A percentile compares a stretch with the other conserved stretches of the same genome.
Evolutionary conservation across 352 stramenopile genomes (phyloP).

Genomic region (Globisporangium nagaii): DNA sequence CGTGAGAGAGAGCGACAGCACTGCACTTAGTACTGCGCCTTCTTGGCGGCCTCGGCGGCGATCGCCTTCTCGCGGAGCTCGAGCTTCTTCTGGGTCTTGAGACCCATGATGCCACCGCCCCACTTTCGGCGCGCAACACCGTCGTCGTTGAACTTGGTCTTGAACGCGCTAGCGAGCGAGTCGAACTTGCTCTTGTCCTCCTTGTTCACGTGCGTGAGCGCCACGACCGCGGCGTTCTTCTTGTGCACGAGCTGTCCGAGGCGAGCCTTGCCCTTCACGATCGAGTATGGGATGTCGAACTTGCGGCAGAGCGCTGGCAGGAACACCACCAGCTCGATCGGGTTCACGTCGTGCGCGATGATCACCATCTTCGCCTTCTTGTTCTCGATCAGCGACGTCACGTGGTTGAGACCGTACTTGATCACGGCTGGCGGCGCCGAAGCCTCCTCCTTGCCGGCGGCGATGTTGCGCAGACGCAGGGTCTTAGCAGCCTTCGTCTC

Average conservation of each 20-base stretch:
- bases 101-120: slow-evolving; percentile 99
- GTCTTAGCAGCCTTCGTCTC: slow-evolving; percentile 98
- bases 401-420: slow-evolving; percentile 99
- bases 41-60: slow-evolving; percentile 98
- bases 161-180: slow-evolving; percentile 90
- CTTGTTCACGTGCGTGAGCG: slow-evolving; percentile 97
- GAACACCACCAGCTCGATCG: slow-evolving; percentile 98
- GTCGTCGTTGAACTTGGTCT: slow-evolving; percentile 98
- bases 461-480: slow-evolving; percentile 95
- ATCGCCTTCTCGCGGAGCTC: slow-evolving; percentile 97
- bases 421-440: slow-evolving; percentile 87
- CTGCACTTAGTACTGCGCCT: slow-evolving; percentile 90
- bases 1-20: neutral
- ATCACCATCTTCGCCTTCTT: slow-evolving; percentile 99
- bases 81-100: slow-evolving; percentile 99
- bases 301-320: slow-evolving; percentile 97
- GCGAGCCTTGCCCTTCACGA: slow-evolving; percentile 99
- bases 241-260: slow-evolving; percentile 98
- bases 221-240: slow-evolving; percentile 96
- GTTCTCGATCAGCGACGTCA: slow-evolving; percentile 98
- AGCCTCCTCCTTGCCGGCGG: slow-evolving; percentile 90
- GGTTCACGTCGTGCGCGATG: slow-evolving; percentile 99
- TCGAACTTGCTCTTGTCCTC: slow-evolving; percentile 97
- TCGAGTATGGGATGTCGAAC: slow-evolving; percentile 99
- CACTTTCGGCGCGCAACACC: slow-evolving; percentile 91